These are phyloP conservation scores for Cladosporium cucumerinum DNA, from an alignment of 2,329 filamentous ascomycete species.

Conservation along the genomic window DNA sequence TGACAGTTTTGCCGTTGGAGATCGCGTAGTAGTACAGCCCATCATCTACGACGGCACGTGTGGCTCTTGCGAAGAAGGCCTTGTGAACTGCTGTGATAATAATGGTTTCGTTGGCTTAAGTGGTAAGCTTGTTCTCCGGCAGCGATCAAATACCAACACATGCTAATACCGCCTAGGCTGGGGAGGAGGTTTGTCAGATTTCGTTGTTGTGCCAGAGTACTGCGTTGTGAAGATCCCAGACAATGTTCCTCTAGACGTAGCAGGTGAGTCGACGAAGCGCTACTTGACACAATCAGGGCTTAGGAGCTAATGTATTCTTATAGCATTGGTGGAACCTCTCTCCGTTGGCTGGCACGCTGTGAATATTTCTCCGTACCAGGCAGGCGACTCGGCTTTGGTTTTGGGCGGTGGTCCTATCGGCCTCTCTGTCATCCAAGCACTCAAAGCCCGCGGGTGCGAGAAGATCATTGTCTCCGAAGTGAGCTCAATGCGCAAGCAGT, in stretches of 20 bases:
- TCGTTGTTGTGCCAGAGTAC: conserved; percentile 49
- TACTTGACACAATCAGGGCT: background rate
- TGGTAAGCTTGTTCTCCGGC: conserved; percentile 29
- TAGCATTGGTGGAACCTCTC: conserved; percentile 53
- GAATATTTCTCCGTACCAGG: conserved; percentile 48
- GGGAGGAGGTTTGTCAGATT: conserved; percentile 53
- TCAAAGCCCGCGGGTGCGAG: conserved; percentile 42
- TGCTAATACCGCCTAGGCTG: conserved; percentile 33
- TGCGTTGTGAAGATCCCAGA: conserved; percentile 49
- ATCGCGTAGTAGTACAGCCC: conserved; percentile 50
- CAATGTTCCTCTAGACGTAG: conserved; percentile 51
- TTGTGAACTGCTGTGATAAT: conserved; percentile 54
- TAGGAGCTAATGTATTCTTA: background rate
- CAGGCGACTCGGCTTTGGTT: conserved; percentile 46
- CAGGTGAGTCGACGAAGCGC: conserved; percentile 30
- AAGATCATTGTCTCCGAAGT: conserved; percentile 55
- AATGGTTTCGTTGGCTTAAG: conserved; percentile 54
- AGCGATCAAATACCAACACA: background rate
- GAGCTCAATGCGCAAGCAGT: conserved; percentile 46
- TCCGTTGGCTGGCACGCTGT: conserved; percentile 57
- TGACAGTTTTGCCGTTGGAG: conserved; percentile 45
- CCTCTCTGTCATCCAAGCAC: conserved; percentile 47
- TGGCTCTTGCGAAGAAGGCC: conserved; percentile 49
- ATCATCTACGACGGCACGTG: conserved; percentile 56
- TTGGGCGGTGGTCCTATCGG: conserved; percentile 55